phyloP scores from a whole-genome alignment of 2,329 filamentous ascomycete species.

The Phaeosphaeriaceae sp. region DNA sequence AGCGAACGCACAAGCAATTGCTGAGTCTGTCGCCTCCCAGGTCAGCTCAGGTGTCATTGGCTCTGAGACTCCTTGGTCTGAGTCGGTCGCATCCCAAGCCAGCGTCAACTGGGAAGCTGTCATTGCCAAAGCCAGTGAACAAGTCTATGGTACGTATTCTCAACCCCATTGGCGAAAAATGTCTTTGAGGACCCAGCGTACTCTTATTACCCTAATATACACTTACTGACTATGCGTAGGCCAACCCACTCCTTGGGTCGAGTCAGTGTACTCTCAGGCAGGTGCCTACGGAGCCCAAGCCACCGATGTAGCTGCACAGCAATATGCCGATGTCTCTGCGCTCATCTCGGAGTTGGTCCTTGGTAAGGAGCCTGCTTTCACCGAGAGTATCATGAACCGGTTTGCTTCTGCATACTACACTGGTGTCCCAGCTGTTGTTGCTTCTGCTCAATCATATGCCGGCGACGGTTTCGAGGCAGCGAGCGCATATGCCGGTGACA shows the following conservation, averaged over 20 bases:
- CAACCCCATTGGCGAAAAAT: not conserved
- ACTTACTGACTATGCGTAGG: slow-evolving; percentile 32
- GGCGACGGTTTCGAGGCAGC: slow-evolving; percentile 54
- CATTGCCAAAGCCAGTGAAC: slow-evolving; percentile 70
- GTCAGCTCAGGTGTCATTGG: slow-evolving; percentile 56
- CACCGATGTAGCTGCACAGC: slow-evolving; percentile 65
- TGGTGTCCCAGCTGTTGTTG: slow-evolving; percentile 63
- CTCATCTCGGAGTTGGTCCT: slow-evolving; percentile 78
- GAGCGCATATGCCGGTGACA: slow-evolving; percentile 60
- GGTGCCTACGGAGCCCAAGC: slow-evolving; percentile 68
- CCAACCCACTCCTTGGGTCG: slow-evolving; percentile 61
- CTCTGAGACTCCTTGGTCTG: slow-evolving; percentile 57
- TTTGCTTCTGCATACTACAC: slow-evolving; percentile 76
- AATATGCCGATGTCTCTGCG: slow-evolving; percentile 73
- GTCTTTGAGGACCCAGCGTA: too few relatives aligned
- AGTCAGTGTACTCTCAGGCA: slow-evolving; percentile 59
- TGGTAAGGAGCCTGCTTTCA: slow-evolving; percentile 81
- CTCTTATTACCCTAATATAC: too few relatives aligned
- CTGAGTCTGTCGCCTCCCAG: slow-evolving; percentile 53
- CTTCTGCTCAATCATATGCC: slow-evolving; percentile 62
- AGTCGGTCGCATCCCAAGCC: slow-evolving; percentile 63
- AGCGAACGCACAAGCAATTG: slow-evolving; percentile 58
- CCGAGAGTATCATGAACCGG: slow-evolving; percentile 77
- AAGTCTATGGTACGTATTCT: slow-evolving; percentile 63
- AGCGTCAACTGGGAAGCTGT: slow-evolving; percentile 70